Evolutionary conservation across 495 filamentous ascomycete species (phyloP), one percentile per base, ranked within the genome.

Genomic region (Penicillium bialowiezense): DNA sequence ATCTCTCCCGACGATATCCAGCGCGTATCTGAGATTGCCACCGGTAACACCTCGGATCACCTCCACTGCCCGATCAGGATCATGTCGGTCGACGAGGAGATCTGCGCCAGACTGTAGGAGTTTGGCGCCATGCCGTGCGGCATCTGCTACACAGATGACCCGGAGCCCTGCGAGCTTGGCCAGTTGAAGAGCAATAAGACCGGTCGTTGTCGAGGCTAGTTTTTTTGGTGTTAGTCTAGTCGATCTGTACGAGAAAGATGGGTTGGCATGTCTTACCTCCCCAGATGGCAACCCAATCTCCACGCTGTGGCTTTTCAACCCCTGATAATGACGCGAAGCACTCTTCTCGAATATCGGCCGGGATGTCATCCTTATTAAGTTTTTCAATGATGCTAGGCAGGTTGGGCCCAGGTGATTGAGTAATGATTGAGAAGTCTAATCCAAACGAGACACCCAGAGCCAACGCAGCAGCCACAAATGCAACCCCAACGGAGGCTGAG

Each of bases 271-370:
- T 56, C 74, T 64, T 70, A 77, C 83, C 84, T 54, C 83, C 85
- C 84, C 84, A 88, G 12, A 87, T 78, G 9, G 75, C 81, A 45
- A 88, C 60, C 84, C 83, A 88, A 23, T 87, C 84, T 0, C 79
- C 82, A 7, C 51, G 33, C 38, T 65, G 63, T 1, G 75, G 68
- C 28, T 74, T 65, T 48, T 81, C 80, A 9, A 62, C 52, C 10
- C 62, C 54, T 7, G 44, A 41, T 23, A 75, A 71, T 5, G 69
- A 59, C 8, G 74, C 62, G 24, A 84, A 76, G 32, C 74, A 78
- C 42, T 87, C 82, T 1, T 66, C 50, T 13, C 67, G 56, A 26
- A 86, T 74, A 56, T 87, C 81, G 20, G 58, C 48, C 1, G 82
- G 70, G 15, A 86, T 61, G 2, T 53, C 35, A 7, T 73, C 64